phyloP scores from a whole-genome alignment of 495 filamentous ascomycete species.

The Recurvomyces mirabilis region DNA sequence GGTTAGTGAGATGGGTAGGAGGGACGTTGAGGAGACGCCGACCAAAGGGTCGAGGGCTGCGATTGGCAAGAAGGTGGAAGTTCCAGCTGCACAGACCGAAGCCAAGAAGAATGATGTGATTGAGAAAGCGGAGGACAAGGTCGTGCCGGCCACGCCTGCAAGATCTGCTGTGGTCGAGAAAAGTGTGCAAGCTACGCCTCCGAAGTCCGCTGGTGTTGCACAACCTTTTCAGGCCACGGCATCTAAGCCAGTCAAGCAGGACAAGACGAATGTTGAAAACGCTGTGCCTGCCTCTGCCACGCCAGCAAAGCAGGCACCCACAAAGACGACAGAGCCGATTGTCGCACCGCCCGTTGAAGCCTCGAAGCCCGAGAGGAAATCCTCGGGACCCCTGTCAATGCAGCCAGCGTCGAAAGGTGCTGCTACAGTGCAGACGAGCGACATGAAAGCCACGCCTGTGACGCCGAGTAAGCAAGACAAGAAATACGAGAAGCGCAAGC shows the following conservation, averaged over 20 bases:
- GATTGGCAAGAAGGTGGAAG: neutral
- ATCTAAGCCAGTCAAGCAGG: neutral
- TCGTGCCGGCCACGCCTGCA: neutral
- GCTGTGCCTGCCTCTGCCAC: neutral
- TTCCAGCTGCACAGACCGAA: too few relatives aligned
- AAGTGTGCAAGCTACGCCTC: neutral
- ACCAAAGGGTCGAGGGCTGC: conserved; percentile 5
- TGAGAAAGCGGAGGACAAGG: neutral
- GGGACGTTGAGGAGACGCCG: conserved; percentile 8
- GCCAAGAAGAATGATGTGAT: too few relatives aligned
- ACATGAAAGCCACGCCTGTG: conserved; percentile 11
- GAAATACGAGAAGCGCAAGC: conserved; percentile 38
- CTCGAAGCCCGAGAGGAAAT: neutral
- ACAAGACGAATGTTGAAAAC: neutral
- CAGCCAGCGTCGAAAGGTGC: conserved; percentile 14
- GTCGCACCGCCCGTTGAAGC: neutral
- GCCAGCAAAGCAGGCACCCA: neutral
- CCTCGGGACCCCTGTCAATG: neutral
- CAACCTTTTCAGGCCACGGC: neutral
- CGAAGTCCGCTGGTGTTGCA: neutral
- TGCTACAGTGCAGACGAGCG: conserved; percentile 12
- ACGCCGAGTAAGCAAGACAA: conserved; percentile 9
- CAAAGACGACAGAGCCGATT: too few relatives aligned
- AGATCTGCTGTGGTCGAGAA: neutral
- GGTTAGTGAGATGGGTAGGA: neutral